Conservation (phyloP, 257 asterid genomes). For the Solanum acaule region DNA sequence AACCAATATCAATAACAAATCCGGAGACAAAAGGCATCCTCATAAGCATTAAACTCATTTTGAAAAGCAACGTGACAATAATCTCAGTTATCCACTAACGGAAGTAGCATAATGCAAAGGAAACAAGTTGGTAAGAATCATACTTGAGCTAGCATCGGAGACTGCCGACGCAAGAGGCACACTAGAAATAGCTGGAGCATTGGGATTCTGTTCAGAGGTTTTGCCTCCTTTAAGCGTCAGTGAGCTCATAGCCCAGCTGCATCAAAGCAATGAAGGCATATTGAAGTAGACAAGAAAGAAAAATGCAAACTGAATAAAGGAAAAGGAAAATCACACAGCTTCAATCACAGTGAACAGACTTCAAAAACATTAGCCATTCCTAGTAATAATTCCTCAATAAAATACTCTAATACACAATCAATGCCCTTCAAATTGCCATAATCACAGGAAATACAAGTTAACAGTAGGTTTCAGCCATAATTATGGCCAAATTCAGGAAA, state of each 20-base stretch:
- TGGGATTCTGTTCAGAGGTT: constrained; percentile 57
- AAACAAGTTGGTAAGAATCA: background rate
- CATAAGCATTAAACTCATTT: background rate
- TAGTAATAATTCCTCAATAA: background rate
- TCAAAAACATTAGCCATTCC: background rate
- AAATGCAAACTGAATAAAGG: background rate
- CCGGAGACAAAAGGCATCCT: background rate
- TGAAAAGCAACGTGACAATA: background rate
- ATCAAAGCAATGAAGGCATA: constrained; percentile 12
- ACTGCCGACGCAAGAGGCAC: constrained; percentile 46
- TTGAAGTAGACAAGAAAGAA: background rate
- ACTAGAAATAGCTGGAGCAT: constrained; percentile 43
- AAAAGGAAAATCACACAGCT: background rate
- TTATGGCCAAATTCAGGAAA: background rate
- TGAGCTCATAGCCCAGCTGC: constrained; percentile 99
- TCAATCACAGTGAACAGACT: background rate
- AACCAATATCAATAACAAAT: constrained; percentile 14
- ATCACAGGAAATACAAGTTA: background rate
- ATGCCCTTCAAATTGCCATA: background rate
- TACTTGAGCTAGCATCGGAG: constrained; percentile 65
- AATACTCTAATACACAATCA: background rate
- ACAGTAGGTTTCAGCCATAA: background rate
- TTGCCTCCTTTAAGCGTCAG: constrained; percentile 88
- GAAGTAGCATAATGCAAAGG: background rate
- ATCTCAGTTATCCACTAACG: background rate